These are phyloP conservation scores for Penicillium coffeae DNA, from an alignment of 495 filamentous ascomycete genomes.

Conservation along the genomic window DNA sequence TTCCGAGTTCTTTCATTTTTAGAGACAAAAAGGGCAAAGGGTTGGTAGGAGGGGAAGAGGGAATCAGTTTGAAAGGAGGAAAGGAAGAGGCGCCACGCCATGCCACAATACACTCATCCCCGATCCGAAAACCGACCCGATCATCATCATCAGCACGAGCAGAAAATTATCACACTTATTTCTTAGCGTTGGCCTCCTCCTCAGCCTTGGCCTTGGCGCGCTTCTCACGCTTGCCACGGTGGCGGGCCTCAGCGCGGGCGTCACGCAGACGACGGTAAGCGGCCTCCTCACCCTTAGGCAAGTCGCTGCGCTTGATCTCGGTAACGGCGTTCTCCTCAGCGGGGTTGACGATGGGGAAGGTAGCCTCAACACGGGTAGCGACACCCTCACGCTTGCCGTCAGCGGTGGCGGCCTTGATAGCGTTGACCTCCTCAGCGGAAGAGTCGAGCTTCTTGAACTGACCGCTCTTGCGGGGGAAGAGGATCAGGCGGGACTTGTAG, in stretches of 20 bases:
- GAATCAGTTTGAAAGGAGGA: conserved; percentile 23
- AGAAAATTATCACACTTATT: conserved; percentile 63
- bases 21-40: conserved; percentile 33
- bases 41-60: conserved; percentile 19
- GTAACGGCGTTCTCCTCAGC: conserved; percentile 54
- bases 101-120: conserved; percentile 43
- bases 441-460: conserved; percentile 88
- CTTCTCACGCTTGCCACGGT: conserved; percentile 85
- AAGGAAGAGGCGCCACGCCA: conserved; percentile 39
- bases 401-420: conserved; percentile 55
- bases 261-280: conserved; percentile 83
- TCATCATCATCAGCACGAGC: conserved; percentile 50
- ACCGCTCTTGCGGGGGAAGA: conserved; percentile 94
- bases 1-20: conserved; percentile 40
- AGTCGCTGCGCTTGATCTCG: conserved; percentile 77
- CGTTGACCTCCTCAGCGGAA: conserved; percentile 78
- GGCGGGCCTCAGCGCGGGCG: conserved; percentile 78
- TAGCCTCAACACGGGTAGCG: conserved; percentile 49
- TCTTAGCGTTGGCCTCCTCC: conserved; percentile 80
- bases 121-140: conserved; percentile 43
- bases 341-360: conserved; percentile 69
- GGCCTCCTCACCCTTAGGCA: conserved; percentile 73
- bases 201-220: conserved; percentile 87
- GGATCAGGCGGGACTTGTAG: conserved; percentile 90
- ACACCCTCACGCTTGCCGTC: conserved; percentile 52